phyloP scores from a whole-genome alignment of 208 protist genomes.

The Acanthamoeba triangularis region DNA sequence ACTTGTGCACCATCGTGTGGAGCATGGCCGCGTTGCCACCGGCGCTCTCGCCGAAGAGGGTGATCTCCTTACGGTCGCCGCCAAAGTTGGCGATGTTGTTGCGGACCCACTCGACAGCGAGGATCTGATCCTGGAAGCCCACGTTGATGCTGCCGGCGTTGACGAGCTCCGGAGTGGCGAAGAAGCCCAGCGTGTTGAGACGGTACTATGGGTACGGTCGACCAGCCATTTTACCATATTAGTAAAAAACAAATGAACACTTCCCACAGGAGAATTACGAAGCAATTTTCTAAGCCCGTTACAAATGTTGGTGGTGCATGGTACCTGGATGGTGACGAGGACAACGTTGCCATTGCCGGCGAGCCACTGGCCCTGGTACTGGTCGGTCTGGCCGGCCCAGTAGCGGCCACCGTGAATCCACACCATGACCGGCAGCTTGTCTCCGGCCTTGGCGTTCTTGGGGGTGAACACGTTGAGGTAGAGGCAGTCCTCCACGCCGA shows the following conservation, averaged over 20 bases:
- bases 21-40: not conserved
- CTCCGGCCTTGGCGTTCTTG: not conserved
- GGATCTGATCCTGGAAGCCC: too few species aligned
- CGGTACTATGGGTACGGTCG: too few species aligned
- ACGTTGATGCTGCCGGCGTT: too few species aligned
- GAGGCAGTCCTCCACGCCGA: conserved; percentile 8
- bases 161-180: too few species aligned
- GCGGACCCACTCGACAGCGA: too few species aligned
- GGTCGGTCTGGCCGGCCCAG: not conserved
- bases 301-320: too few species aligned
- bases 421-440: not conserved
- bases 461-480: not conserved
- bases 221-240: too few species aligned
- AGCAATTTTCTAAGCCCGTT: too few species aligned
- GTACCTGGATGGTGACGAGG: not conserved
- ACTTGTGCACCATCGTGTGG: not conserved
- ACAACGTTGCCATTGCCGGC: not conserved
- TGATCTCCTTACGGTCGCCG: not conserved
- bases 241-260: too few species aligned
- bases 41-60: not conserved
- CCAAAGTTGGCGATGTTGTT: too few species aligned
- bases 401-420: not conserved
- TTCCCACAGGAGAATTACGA: too few species aligned
- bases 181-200: too few species aligned
- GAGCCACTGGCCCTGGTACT: not conserved